Evolutionary conservation across 2,329 filamentous ascomycete species (phyloP).

Genomic region (Emmonsiellopsis sp.): DNA sequence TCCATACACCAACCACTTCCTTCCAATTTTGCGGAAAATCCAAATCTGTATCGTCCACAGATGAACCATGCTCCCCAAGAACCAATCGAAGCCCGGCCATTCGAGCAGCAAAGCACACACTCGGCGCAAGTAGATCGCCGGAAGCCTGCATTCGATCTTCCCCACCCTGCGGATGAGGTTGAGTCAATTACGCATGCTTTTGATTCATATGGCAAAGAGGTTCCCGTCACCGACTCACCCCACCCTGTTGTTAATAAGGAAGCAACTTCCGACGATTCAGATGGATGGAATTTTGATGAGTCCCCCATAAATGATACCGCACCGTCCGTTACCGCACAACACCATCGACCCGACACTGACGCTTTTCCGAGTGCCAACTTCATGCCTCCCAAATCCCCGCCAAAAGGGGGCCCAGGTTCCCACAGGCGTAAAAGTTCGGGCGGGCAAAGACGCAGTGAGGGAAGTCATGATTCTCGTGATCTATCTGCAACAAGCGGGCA

Average conservation of each 20-base stretch:
- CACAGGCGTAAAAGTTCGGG: slow-evolving; percentile 76
- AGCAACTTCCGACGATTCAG: slow-evolving; percentile 42
- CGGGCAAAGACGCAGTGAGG: slow-evolving; percentile 53
- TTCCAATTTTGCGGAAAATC: slow-evolving; percentile 36
- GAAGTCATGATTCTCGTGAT: slow-evolving; percentile 55
- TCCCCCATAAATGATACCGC: slow-evolving; percentile 42
- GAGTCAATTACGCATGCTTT: slow-evolving; percentile 50
- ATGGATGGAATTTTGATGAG: slow-evolving; percentile 95
- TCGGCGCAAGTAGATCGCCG: slow-evolving; percentile 42
- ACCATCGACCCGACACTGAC: slow-evolving; percentile 72
- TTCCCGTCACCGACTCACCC: slow-evolving; percentile 1
- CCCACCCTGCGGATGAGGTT: slow-evolving; percentile 40
- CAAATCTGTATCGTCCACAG: slow-evolving; percentile 31
- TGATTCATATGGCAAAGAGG: slow-evolving; percentile 47
- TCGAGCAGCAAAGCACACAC: slow-evolving; percentile 38
- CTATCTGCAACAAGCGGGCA: slow-evolving; percentile 24
- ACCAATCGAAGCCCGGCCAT: slow-evolving; percentile 29
- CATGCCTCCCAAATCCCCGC: slow-evolving; percentile 70
- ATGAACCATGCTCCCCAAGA: slow-evolving; percentile 33
- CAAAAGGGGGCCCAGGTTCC: slow-evolving; percentile 51
- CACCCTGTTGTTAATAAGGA: slow-evolving; percentile 1
- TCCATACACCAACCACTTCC: slow-evolving; percentile 50
- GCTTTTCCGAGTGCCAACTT: slow-evolving; percentile 73
- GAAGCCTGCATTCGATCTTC: slow-evolving; percentile 32
- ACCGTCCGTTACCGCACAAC: slow-evolving; percentile 33